These are phyloP conservation scores for Fomitopsis palustris DNA, from an alignment of 1,284 basidiomycete species.

Conservation along the genomic window DNA sequence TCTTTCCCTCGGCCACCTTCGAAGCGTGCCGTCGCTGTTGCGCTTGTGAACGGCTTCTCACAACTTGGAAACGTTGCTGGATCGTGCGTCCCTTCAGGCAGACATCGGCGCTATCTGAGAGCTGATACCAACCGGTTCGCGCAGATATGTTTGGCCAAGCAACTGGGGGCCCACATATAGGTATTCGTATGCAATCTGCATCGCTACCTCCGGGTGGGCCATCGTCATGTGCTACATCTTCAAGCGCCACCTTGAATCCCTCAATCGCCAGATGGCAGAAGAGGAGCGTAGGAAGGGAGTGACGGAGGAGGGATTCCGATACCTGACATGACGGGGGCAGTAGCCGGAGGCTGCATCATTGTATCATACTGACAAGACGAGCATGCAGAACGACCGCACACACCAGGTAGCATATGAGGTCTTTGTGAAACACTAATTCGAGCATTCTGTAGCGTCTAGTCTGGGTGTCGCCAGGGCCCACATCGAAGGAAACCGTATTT, in stretches of 20 bases:
- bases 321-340: constrained; percentile 21
- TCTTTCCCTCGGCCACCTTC: constrained; percentile 64
- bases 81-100: constrained; percentile 36
- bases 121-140: background rate
- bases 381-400: background rate
- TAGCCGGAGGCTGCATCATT: background rate
- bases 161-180: constrained; percentile 39
- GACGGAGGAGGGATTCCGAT: constrained; percentile 44
- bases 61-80: constrained; percentile 73
- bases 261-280: constrained; percentile 44
- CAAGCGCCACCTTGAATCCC: constrained; percentile 42
- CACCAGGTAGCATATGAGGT: background rate
- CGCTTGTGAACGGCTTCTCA: constrained; percentile 68
- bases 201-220: constrained; percentile 40
- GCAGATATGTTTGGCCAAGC: constrained; percentile 38
- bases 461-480: too few species aligned
- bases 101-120: background rate
- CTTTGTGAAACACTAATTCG: too few species aligned
- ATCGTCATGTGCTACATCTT: constrained; percentile 56
- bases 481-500: background rate
- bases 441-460: too few species aligned
- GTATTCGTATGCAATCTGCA: constrained; percentile 48
- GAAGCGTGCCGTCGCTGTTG: constrained; percentile 74
- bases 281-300: constrained; percentile 39
- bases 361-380: background rate